Evolutionary conservation across 2,329 filamentous ascomycete species (phyloP).

Genomic region (Cadophora luteo-olivacea): DNA sequence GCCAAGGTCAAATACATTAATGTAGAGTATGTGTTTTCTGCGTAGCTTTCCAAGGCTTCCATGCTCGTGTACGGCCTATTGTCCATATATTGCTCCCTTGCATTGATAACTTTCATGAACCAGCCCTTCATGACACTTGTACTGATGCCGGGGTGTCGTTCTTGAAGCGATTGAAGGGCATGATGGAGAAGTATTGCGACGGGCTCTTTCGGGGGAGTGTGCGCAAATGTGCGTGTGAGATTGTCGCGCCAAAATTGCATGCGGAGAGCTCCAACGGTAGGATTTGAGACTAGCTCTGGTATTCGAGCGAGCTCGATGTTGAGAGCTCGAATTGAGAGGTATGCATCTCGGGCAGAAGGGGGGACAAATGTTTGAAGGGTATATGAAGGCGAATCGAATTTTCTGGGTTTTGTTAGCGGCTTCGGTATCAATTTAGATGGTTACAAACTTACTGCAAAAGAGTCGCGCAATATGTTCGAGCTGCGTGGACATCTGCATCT

Average conservation of each 20-base stretch:
- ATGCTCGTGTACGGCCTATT: conserved; percentile 82
- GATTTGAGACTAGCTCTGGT: conserved; percentile 86
- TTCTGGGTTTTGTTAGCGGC: conserved; percentile 56
- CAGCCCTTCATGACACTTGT: conserved; percentile 67
- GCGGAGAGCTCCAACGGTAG: conserved; percentile 86
- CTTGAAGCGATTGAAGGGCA: conserved; percentile 68
- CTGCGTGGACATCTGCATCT: conserved; percentile 43
- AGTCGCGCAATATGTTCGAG: conserved; percentile 45
- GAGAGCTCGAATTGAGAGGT: conserved; percentile 88
- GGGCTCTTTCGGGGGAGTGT: conserved; percentile 84
- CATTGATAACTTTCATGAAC: conserved; percentile 78
- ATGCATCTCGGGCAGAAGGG: conserved; percentile 75
- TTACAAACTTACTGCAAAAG: conserved; percentile 42
- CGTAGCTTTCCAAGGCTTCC: conserved; percentile 81
- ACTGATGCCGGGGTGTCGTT: conserved; percentile 48
- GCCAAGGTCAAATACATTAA: conserved; percentile 88
- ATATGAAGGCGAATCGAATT: conserved; percentile 88
- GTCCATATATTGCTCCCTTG: conserved; percentile 81
- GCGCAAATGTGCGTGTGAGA: conserved; percentile 77
- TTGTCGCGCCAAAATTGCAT: conserved; percentile 96
- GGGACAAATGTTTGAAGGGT: conserved; percentile 87
- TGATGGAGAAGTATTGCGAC: conserved; percentile 84
- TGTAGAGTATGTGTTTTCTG: conserved; percentile 93
- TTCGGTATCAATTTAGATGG: conserved; percentile 7
- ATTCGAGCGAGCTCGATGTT: conserved; percentile 92